Base-by-base conservation (phyloP, 192 early-diverging fungal genomes). In the Gaertneriomyces semiglobifer region DNA sequence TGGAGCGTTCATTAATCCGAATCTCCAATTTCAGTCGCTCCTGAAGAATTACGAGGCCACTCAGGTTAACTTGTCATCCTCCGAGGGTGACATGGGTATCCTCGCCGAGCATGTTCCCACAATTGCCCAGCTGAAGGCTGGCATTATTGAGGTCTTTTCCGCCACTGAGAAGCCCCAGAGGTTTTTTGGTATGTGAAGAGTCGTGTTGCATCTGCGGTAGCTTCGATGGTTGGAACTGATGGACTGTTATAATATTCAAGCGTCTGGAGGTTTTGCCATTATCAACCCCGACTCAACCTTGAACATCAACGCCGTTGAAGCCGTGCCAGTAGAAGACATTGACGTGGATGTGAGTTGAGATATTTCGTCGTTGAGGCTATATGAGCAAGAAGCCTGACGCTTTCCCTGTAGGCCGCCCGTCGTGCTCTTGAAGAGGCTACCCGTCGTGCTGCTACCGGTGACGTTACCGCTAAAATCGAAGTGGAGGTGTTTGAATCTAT, bases 251-350 rank as follows among this genome's bases (percentile, higher is more conserved):
- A 46, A 5, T 19, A 20, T 14, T 62, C 25, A 43, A 92, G 91
- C 92, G 53, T 89, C 88, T 77, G 96, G 96, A 66, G 96, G 96
- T 33, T 99, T 99, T 76, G 93, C 94, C 58, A 87, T 89, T 68
- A 89, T 99, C 81, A 95, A 99, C 88, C 88, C 92, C 55, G 93
- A 99, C 79, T 96, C 92, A 10, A 82, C 90, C 52, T 83, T 97
- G 62, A 94, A 98, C 88, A 94, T 99, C 79, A 97, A 94, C 74
- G 96, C 94, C 55, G 79, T 94, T 20, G 96, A 99, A 81, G 96
- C 95, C 39, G 86, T 91, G 73, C 79, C 89, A 47, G 73, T 99
- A 10, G 91, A 93, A 64, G 88, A 97, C 39, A 80, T 99, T 72
- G 92, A 93, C 62, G 58, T 79, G 44, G 91, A 93, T 72, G 88